Conservation (phyloP, 345 rosid genomes). For the Citrus mangshanensis region DNA sequence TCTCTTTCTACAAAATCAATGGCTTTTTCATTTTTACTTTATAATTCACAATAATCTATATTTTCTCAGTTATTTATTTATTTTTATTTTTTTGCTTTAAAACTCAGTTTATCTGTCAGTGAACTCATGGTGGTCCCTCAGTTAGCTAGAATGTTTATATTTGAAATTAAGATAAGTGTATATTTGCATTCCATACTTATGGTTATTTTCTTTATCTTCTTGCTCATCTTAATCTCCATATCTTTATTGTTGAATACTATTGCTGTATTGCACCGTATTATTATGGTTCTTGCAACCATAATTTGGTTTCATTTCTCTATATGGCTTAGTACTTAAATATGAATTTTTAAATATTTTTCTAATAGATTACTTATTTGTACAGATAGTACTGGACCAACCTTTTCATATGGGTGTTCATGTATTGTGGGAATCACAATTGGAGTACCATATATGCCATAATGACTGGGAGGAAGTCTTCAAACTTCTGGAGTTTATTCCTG, state of each 20-base stretch:
- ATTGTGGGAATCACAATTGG: constrained; percentile 91
- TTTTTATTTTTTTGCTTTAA: background rate
- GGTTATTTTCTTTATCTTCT: background rate
- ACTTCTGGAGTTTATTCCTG: constrained; percentile 73
- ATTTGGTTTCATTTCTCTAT: background rate
- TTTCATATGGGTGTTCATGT: constrained; percentile 91
- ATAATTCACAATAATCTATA: background rate
- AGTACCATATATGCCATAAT: constrained; percentile 81
- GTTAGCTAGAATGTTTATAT: background rate
- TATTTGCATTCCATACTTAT: background rate
- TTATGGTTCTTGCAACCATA: background rate
- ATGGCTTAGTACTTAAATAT: background rate
- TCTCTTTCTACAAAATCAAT: background rate
- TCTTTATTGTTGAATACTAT: background rate
- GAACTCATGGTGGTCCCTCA: background rate
- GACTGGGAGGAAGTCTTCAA: constrained; percentile 90
- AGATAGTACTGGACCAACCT: constrained; percentile 97
- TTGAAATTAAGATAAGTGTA: background rate
- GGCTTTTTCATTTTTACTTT: background rate
- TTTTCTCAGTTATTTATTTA: background rate
- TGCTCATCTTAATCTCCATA: background rate
- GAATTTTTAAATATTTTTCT: background rate
- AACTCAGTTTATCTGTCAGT: background rate
- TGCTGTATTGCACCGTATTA: background rate
- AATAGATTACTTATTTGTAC: constrained; percentile 27